Base-by-base conservation (phyloP, 1,284 basidiomycete species). In the Salmacisia buchloeana region DNA sequence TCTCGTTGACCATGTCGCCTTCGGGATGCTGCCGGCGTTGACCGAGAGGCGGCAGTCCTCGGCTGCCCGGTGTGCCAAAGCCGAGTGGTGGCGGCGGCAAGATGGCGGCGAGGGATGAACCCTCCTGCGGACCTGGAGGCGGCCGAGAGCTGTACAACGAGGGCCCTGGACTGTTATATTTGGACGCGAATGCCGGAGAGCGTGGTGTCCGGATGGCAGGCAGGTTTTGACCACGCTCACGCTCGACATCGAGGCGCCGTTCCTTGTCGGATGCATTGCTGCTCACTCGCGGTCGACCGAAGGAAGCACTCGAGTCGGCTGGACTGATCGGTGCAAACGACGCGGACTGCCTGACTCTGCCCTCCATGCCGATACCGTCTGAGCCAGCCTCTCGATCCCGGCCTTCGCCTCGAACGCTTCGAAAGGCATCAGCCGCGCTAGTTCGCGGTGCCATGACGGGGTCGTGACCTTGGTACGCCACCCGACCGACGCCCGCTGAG, bases 231-330 rank as follows among this genome's bases (percentile, higher is more conserved):
- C 27, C 49, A 9, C 49, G 49, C 18, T n/a, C 49, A 13, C 49
- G 49, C n/a, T 54, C 49, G 49, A n/a, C 6, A 6, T 27, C 29
- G 23, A 29, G 29, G 6, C 49, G 49, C 18, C 49, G 27, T 1
- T 31, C 29, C 29, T 31, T 54, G 10, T 54, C 49, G 25, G 49
- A 54, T 27, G 49, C 49, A n/a, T 31, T 54, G 49, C 49, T 54
- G 29, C 31, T 31, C 13, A 54, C 49, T n/a, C 49, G 49, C 3
- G 27, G 27, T 0, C 49, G 49, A 18, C 27, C 29, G 7, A 21
- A 43, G 41, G 35, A 38, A 15, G 9, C 35, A 38, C 23, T 15
- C 18, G 41, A 15, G 41, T 43, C 41, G 10, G 7, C 41, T 6
- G 41, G 41, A 18, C 41, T 43, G 6, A 12, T 43, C 3, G 7